Evolutionary conservation across 23 red algal genomes (phyloP).

Genomic region (Gracilaria gracilis): DNA sequence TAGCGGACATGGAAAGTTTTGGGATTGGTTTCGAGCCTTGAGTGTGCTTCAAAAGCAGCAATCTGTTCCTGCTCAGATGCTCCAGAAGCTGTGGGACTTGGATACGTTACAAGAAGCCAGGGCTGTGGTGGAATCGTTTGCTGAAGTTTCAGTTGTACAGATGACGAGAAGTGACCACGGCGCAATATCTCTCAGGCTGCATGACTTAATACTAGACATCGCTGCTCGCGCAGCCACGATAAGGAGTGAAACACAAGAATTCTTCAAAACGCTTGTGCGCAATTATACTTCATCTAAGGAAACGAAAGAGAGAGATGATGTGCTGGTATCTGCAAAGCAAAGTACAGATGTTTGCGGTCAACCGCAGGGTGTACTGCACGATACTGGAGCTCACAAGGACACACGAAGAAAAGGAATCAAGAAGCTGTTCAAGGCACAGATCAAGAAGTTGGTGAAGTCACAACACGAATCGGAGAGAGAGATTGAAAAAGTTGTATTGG

Average conservation of each 20-base stretch:
- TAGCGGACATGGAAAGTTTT: not conserved
- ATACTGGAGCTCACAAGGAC: too few relatives aligned
- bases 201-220: not conserved
- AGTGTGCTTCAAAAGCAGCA: not conserved
- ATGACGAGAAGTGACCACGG: not conserved
- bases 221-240: not conserved
- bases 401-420: too few relatives aligned
- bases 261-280: not conserved
- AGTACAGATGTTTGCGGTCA: too few relatives aligned
- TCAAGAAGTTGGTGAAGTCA: too few relatives aligned
- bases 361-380: too few relatives aligned
- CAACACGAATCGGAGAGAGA: too few relatives aligned
- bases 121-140: not conserved
- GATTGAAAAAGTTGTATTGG: too few relatives aligned
- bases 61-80: not conserved
- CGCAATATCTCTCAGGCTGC: not conserved
- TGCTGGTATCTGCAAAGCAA: not conserved
- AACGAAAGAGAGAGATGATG: not conserved
- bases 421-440: too few relatives aligned
- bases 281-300: not conserved
- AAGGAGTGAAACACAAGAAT: not conserved
- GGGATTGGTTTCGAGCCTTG: not conserved
- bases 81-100: constrained; percentile 5
- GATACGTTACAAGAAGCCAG: not conserved
- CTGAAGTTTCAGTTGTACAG: not conserved